These are phyloP conservation scores for Penicillium crustosum DNA, from an alignment of 2,329 filamentous ascomycete species.

Conservation along the genomic window DNA sequence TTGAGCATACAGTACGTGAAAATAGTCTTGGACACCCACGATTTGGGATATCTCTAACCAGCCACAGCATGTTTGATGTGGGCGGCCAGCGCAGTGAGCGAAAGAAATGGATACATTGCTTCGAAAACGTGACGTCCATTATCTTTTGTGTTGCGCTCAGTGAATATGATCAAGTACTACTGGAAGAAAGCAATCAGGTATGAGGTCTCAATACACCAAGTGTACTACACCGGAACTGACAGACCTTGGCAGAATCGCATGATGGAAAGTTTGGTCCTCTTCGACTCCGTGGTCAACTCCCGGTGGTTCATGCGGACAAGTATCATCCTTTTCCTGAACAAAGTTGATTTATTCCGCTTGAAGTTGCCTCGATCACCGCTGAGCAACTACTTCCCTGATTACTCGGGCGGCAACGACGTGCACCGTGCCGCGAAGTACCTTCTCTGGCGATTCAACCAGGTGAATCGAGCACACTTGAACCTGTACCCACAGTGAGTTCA, in stretches of 20 bases:
- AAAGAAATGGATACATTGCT: slow-evolving; percentile 99
- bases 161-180: slow-evolving; percentile 95
- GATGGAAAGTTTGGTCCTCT: slow-evolving; percentile 96
- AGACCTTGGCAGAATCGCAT: slow-evolving; percentile 79
- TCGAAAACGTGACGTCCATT: slow-evolving; percentile 98
- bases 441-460: slow-evolving; percentile 97
- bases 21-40: background rate
- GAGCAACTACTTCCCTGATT: slow-evolving; percentile 95
- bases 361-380: slow-evolving; percentile 88
- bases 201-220: slow-evolving; percentile 26
- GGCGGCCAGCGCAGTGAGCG: slow-evolving; percentile 94
- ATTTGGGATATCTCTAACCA: slow-evolving; percentile 26
- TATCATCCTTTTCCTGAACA: slow-evolving; percentile 98
- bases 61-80: slow-evolving; percentile 92
- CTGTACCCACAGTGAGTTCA: slow-evolving; percentile 89
- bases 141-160: slow-evolving; percentile 98
- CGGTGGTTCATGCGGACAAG: slow-evolving; percentile 99
- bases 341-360: slow-evolving; percentile 96
- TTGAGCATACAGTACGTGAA: slow-evolving; percentile 92
- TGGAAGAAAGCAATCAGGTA: slow-evolving; percentile 97
- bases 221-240: slow-evolving; percentile 9
- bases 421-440: slow-evolving; percentile 98
- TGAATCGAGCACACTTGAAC: slow-evolving; percentile 93
- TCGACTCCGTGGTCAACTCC: slow-evolving; percentile 98
- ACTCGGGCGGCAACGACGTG: slow-evolving; percentile 95